phyloP scores from a whole-genome alignment of 2,329 filamentous ascomycete species.

The Penicillium freii region DNA sequence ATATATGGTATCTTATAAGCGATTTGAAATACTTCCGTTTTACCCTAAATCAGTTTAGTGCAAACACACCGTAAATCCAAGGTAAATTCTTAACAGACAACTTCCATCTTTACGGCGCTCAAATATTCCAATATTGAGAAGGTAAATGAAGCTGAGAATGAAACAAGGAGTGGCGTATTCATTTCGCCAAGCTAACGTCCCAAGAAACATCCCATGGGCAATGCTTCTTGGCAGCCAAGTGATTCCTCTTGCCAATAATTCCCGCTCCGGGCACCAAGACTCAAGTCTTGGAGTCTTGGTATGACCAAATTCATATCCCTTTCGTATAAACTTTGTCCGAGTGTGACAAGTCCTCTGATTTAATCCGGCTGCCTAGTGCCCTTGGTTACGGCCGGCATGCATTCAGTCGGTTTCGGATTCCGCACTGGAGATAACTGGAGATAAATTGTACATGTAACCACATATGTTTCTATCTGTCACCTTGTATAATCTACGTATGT shows the following conservation, averaged over 20 bases:
- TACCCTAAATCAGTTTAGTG: constrained; percentile 1
- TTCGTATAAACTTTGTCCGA: not conserved
- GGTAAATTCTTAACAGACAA: not conserved
- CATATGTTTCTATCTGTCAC: not conserved
- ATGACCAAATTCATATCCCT: constrained; percentile 6
- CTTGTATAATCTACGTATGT: not conserved
- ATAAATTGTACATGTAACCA: not conserved
- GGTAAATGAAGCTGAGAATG: not conserved
- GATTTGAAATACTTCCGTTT: not conserved
- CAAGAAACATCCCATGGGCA: constrained; percentile 14
- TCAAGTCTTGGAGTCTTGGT: constrained; percentile 18
- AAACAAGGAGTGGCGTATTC: not conserved
- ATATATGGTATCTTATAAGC: not conserved
- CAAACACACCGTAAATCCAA: not conserved
- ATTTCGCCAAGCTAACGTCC: constrained; percentile 18
- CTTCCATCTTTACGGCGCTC: not conserved
- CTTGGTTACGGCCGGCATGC: not conserved
- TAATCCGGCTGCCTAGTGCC: constrained; percentile 11
- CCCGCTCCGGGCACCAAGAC: constrained; percentile 24
- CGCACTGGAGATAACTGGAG: not conserved
- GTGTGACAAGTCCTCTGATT: not conserved
- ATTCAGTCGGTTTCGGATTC: constrained; percentile 3
- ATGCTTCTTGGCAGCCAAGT: constrained; percentile 29
- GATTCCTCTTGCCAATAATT: constrained; percentile 27
- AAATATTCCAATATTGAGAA: not conserved